Conservation (phyloP, 2,329 filamentous ascomycete genomes). For the Talaromyces amestolkiae region DNA sequence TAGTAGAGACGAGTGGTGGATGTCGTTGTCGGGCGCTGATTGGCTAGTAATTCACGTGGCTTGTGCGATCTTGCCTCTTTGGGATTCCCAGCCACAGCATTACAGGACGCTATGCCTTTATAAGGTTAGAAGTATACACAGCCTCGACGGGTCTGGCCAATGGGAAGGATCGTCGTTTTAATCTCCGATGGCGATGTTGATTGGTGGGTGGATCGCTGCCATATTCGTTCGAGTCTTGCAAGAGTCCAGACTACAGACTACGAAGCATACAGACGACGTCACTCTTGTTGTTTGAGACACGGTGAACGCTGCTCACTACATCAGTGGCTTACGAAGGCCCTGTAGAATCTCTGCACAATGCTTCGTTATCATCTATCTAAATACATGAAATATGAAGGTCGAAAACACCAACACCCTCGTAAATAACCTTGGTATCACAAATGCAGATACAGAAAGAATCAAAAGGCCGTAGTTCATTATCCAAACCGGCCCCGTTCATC, state of each 20-base stretch:
- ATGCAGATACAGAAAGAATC: not conserved
- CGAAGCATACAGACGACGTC: not conserved
- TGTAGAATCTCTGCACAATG: not conserved
- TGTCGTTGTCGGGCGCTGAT: not conserved
- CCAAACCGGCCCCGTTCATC: not conserved
- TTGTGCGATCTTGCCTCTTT: not conserved
- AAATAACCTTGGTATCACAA: conserved; percentile 14
- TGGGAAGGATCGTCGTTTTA: not conserved
- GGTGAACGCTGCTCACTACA: not conserved
- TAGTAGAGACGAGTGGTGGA: not conserved
- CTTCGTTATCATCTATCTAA: not conserved
- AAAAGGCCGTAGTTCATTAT: not conserved
- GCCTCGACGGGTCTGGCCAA: not conserved
- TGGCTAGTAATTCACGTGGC: conserved; percentile 1
- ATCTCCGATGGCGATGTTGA: not conserved
- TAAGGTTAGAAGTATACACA: not conserved
- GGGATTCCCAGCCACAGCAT: conserved; percentile 1
- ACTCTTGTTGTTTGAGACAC: too few relatives aligned
- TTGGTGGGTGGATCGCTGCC: not conserved
- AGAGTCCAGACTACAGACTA: not conserved
- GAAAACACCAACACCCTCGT: not conserved
- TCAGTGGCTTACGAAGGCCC: not conserved
- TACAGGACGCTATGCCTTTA: not conserved
- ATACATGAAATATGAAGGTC: conserved; percentile 4
- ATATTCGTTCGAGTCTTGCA: not conserved